These are phyloP conservation scores for Dryas alaskensis DNA, from an alignment of 306 rosid species.

Conservation along the genomic window DNA sequence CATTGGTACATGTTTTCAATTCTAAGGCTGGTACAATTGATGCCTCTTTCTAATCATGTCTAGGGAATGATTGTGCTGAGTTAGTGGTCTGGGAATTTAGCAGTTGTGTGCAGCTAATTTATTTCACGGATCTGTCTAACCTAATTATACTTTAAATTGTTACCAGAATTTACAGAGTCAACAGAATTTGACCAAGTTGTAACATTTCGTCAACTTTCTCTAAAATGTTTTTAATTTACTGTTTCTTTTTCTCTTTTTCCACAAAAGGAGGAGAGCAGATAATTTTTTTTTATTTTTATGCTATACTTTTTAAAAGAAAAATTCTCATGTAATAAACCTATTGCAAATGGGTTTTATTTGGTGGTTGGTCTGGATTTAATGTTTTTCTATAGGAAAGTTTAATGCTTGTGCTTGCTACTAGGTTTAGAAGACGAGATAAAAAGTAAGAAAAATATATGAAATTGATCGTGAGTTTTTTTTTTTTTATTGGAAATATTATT, in stretches of 20 bases:
- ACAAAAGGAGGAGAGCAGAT: too few relatives aligned
- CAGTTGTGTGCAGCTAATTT: not conserved
- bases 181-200: not conserved
- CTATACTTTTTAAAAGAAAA: not conserved
- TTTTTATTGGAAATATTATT: not conserved
- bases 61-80: not conserved
- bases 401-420: not conserved
- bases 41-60: constrained; percentile 1
- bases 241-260: not conserved
- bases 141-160: not conserved
- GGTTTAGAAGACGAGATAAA: not conserved
- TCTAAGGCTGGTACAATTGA: constrained; percentile 2
- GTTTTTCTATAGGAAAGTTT: not conserved
- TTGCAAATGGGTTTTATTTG: not conserved
- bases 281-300: too few relatives aligned
- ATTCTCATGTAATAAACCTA: not conserved
- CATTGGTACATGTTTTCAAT: constrained; percentile 2
- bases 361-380: not conserved
- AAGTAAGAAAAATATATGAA: not conserved
- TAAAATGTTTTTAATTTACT: not conserved
- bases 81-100: constrained; percentile 13
- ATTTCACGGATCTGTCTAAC: not conserved
- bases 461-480: too few relatives aligned
- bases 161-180: not conserved
- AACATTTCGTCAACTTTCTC: not conserved